Base-by-base conservation (phyloP, 495 filamentous ascomycete species). In the Aspergillus sparsus region DNA sequence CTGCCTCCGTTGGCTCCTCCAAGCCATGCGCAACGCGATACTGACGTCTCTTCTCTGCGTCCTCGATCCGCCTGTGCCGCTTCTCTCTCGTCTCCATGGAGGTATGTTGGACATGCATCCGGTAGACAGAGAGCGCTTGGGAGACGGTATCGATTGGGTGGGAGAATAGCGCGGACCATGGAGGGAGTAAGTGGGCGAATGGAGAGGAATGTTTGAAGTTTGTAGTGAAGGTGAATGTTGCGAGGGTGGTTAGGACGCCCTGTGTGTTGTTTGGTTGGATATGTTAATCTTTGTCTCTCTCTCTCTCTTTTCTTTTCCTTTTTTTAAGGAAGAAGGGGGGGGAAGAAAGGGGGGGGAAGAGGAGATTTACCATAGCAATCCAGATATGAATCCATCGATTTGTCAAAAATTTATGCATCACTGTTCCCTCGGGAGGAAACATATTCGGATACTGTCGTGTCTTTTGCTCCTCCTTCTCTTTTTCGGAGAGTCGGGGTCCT, bases 21-120 rank as follows among this genome's bases (percentile, higher is more conserved):
- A 93, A 32, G 8, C 91, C 92, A 81, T 96, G 91, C 53, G 89
- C 91, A 76, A 88, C 83, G 49, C 90, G 85, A 72, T 89, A 97
- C 72, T 87, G 82, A 45, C 77, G 77, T 61, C 92, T 79, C 83
- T 95, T 94, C 70, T 83, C 77, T 37, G 89, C 87, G 76, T 97
- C 92, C 41, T 94, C 89, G 58, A 88, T 74, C 35, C 83, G 82
- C 60, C 79, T 78, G 56, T 81, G 76, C 41, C 92, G 80, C 76
- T 83, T 83, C 72, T 90, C 89, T 27, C 80, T 77, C 37, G 86
- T 85, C 59, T 83, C 69, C 61, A 81, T 80, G 4, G 86, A 83
- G 21, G 76, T 81, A 70, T 87, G 83, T 57, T 82, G 80, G 62
- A 86, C 80, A 66, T 91, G 83, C 81, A 96, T 78, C 50, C 81